Evolutionary conservation across 176 grass and related monocot genomes (phyloP).

Genomic region (Triticum urartu): DNA sequence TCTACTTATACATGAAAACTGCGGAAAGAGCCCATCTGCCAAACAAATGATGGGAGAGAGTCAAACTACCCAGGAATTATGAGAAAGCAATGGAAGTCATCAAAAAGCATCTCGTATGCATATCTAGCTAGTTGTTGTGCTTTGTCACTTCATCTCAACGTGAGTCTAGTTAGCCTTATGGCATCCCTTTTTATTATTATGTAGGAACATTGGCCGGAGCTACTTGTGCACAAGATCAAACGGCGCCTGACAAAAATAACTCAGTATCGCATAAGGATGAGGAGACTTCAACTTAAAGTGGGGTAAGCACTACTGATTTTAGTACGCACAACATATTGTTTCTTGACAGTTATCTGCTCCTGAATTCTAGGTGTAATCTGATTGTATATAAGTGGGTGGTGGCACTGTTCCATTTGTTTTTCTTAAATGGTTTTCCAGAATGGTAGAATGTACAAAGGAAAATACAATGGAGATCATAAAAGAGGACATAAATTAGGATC

Average conservation of each 20-base stretch:
- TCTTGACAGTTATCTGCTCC: neutral
- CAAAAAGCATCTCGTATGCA: conserved; percentile 73
- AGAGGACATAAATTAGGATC: neutral
- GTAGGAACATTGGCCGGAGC: conserved; percentile 92
- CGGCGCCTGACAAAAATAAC: conserved; percentile 96
- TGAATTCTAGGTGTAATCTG: neutral
- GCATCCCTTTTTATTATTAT: conserved; percentile 13
- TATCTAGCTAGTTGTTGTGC: conserved; percentile 19
- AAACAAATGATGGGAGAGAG: conserved; percentile 91
- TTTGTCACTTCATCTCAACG: neutral
- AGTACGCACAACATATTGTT: neutral
- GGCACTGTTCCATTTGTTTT: neutral
- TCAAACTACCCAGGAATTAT: conserved; percentile 91
- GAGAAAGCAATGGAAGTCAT: conserved; percentile 84
- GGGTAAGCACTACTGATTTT: conserved; percentile 44
- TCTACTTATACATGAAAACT: conserved; percentile 99
- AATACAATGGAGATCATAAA: neutral
- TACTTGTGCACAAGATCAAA: conserved; percentile 96
- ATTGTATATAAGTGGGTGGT: neutral
- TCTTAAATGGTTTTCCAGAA: neutral
- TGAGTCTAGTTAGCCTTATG: neutral
- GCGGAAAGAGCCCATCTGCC: conserved; percentile 95
- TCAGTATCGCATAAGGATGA: conserved; percentile 93
- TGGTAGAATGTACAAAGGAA: neutral
- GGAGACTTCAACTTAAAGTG: conserved; percentile 93